Evolutionary conservation across 495 filamentous ascomycete species (phyloP), one percentile per base, ranked within the genome.

Genomic region (Massariosphaeria phaeospora): DNA sequence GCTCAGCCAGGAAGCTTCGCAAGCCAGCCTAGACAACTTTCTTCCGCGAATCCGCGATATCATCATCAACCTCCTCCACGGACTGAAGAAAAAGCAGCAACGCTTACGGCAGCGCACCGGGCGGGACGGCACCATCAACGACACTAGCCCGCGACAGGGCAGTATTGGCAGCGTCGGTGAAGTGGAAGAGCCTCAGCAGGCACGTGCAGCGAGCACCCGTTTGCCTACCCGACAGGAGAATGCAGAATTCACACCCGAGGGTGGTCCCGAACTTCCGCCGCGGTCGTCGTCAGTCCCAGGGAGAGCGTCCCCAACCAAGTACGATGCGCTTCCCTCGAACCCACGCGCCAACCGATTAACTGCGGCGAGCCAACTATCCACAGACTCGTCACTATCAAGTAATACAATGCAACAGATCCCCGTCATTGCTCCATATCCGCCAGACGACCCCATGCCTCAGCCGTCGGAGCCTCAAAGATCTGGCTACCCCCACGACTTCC

Each of bases 51-150:
- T 97, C 58, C 82, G 93, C 56, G 93, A 98, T 68, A 98, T 98
- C 55, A 98, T 98, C 65, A 96, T 98, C 64, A 95, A 91, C 63
- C 79, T 98, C 10, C 80, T 98, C 9, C 91, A 97, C 68, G 93
- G 93, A 2, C 70, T 98, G 30, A 98, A 98, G 72, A 82, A 90
- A 68, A 98, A 98, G 70, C 93, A 98, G 62, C 88, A 91, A 52
- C 87, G 85, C 57, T 68, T 98, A 61, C 80, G 93, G 26, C 89
- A 91, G 60, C 87, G 84, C 43, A 84, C 86, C 56, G 76, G 81
- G 33, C 79, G 82, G 59, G 89, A 94, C 57, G 75, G 78, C 15
- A 69, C 57, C 17, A 13, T 51, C 7, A 64, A 64, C 40, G 57
- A 57, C 2, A 54, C 46, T 40, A 57, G 51, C 36, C 74, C 72